Evolutionary conservation across 352 stramenopile genomes (phyloP).

Genomic region (Globisporangium acanthophoron): DNA sequence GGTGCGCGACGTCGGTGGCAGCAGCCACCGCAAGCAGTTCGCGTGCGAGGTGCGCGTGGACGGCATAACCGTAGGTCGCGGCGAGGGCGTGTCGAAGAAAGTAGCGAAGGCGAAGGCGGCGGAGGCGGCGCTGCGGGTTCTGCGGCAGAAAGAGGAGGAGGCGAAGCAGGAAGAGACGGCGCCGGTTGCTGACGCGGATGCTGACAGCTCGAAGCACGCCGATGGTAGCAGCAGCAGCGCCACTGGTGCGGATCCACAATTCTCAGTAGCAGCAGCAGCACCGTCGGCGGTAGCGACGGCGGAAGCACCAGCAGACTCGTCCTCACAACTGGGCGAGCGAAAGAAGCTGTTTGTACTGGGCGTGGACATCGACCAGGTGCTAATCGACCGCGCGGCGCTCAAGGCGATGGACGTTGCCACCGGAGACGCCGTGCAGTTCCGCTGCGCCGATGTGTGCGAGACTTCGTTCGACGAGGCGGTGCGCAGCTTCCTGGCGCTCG

Average conservation of each 20-base stretch:
- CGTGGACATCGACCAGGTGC: constrained; percentile 66
- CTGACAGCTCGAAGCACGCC: not conserved
- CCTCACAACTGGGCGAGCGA: constrained; percentile 17
- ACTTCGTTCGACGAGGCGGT: constrained; percentile 38
- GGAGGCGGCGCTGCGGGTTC: constrained; percentile 25
- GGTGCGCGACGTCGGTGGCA: constrained; percentile 50
- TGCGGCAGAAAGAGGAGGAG: constrained; percentile 7
- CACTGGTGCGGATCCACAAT: no score
- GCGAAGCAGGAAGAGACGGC: not conserved
- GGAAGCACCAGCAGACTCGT: not conserved
- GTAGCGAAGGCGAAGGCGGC: constrained; percentile 76
- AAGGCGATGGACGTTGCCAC: constrained; percentile 24
- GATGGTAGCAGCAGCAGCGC: not conserved
- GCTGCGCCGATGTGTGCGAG: constrained; percentile 50
- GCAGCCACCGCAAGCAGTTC: constrained; percentile 53
- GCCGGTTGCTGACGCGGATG: not conserved
- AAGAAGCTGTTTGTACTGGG: constrained; percentile 54
- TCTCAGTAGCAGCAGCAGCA: not conserved
- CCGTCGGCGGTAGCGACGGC: no score
- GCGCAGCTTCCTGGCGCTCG: constrained; percentile 31
- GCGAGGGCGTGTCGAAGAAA: constrained; percentile 75
- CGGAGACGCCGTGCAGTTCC: constrained; percentile 47
- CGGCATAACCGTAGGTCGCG: constrained; percentile 32
- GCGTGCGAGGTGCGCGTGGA: constrained; percentile 56
- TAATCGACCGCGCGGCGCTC: constrained; percentile 48